Evolutionary conservation across 1,284 basidiomycete species (phyloP), one percentile per base, ranked within the genome.

Genomic region (Moesziomyces sp.): DNA sequence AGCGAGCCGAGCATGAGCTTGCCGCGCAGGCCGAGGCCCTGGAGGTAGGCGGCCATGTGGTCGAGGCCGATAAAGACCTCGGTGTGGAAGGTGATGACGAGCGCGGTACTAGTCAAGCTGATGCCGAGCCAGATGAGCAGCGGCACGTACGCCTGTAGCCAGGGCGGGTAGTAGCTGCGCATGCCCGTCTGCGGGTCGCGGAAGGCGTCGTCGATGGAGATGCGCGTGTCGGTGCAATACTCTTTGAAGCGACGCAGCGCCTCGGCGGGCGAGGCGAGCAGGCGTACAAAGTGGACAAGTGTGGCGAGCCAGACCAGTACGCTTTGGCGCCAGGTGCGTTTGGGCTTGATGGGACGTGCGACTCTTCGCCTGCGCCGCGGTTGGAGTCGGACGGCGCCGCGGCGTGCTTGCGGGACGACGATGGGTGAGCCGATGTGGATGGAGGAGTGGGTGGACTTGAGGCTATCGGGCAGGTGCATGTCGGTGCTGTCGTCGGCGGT

Each of bases 61-160:
- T 84, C 79, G 35, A 84, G 75, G 9, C 50, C 71, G 26, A 68
- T 45, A 43, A 85, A 85, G 18, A 85, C 83, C 43, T 80, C 50
- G 44, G 77, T 78, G 65, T 84, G 84, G 63, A 82, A 84, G n/a
- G 74, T 73, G 57, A 83, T 67, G 49, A 85, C 81, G 18, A 79
- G 52, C 46, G 77, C 63, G 4, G 83, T 83, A 55, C 80, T 82
- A 21, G 52, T 58, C 14, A 84, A 53, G 48, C 78, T 82, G 58
- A 85, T 76, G n/a, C 50, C 77, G 24, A 84, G 69, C 84, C 84
- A 85, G 55, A 85, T 80, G 30, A 85, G 61, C 30, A 85, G 69
- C 18, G 84, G 84, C 19, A 83, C 63, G 52, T 84, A 85, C 6
- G 84, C 84, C 38, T 74, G 75, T 21, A 85, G 56, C 80, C 84